phyloP scores from a whole-genome alignment of 352 stramenopile genomes.

The Globisporangium irregulare region DNA sequence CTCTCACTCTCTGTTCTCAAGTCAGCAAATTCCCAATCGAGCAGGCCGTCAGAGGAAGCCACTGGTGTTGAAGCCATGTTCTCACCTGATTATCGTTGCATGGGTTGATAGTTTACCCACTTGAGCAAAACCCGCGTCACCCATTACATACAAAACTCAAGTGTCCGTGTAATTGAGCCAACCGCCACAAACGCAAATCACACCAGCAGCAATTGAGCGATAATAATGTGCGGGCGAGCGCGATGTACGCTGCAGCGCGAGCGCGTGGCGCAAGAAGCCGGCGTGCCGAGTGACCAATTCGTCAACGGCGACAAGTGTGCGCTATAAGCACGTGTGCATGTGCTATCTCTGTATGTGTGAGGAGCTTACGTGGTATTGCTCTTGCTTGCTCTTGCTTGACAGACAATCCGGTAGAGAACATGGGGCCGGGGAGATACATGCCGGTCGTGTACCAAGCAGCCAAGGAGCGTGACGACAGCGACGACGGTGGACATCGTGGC shows the following conservation, averaged over 20 bases:
- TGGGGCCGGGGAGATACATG: constrained; percentile 65
- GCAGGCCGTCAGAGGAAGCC: too few relatives aligned
- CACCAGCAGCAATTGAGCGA: too few relatives aligned
- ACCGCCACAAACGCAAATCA: too few relatives aligned
- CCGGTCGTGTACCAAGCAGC: constrained; percentile 42
- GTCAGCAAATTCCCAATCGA: too few relatives aligned
- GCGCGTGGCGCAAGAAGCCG: constrained; percentile 46
- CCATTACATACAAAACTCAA: too few relatives aligned
- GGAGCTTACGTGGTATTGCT: neutral
- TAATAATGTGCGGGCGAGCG: constrained; percentile 65
- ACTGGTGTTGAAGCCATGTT: too few relatives aligned
- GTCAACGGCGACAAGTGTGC: constrained; percentile 67
- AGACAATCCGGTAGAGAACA: constrained; percentile 80
- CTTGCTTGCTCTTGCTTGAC: neutral
- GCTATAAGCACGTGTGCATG: constrained; percentile 19
- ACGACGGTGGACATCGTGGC: neutral
- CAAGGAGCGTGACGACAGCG: neutral
- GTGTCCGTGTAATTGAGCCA: too few relatives aligned
- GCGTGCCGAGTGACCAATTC: constrained; percentile 47
- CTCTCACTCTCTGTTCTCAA: too few relatives aligned
- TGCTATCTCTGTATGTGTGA: constrained; percentile 1
- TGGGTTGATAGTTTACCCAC: too few relatives aligned
- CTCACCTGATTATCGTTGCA: too few relatives aligned
- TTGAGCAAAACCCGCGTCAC: too few relatives aligned
- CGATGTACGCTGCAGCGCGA: constrained; percentile 57